Percentiles rank a stretch among this genome's conserved stretches.
These are phyloP conservation scores for Westerdykella aurantiaca DNA, from an alignment of 2,329 filamentous ascomycete species.

Conservation along the genomic window DNA sequence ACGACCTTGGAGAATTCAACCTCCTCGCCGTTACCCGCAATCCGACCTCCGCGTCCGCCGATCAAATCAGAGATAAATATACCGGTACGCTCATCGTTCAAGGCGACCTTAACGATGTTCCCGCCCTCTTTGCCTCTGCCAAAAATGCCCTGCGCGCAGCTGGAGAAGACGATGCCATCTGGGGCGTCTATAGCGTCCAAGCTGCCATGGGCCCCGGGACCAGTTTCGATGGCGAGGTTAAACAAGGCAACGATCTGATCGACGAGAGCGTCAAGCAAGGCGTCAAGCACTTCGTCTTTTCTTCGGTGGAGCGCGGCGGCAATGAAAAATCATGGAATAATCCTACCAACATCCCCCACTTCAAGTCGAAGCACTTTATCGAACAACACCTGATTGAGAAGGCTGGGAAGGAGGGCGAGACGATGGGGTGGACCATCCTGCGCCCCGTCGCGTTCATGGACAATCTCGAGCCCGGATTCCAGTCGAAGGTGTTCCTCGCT, in stretches of 20 bases:
- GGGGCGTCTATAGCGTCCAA: constrained; percentile 60
- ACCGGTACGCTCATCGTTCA: constrained; percentile 51
- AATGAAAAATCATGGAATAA: constrained; percentile 47
- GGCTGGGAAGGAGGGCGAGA: constrained; percentile 36
- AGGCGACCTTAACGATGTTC: constrained; percentile 51
- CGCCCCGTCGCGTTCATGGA: constrained; percentile 61
- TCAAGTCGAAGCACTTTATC: constrained; percentile 56
- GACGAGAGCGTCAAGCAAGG: constrained; percentile 52
- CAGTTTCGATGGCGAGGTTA: constrained; percentile 44
- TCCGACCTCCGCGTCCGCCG: constrained; percentile 45
- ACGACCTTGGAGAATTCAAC: constrained; percentile 38
- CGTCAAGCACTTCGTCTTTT: constrained; percentile 59
- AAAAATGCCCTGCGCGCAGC: constrained; percentile 34
- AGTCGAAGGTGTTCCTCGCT: constrained; percentile 46
- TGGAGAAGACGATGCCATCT: constrained; percentile 38
- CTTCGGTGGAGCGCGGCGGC: constrained; percentile 58
- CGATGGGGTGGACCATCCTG: constrained; percentile 57
- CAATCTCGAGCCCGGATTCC: constrained; percentile 46
- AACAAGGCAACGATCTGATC: constrained; percentile 55
- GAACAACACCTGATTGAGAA: constrained; percentile 55
- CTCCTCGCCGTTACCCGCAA: constrained; percentile 59
- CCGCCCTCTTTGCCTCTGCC: constrained; percentile 47
- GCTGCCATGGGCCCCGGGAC: constrained; percentile 42
- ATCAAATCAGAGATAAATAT: constrained; percentile 43
- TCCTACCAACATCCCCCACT: constrained; percentile 51